phyloP scores from a whole-genome alignment of 805 yeast species.

The Lipomyces starkeyi region DNA sequence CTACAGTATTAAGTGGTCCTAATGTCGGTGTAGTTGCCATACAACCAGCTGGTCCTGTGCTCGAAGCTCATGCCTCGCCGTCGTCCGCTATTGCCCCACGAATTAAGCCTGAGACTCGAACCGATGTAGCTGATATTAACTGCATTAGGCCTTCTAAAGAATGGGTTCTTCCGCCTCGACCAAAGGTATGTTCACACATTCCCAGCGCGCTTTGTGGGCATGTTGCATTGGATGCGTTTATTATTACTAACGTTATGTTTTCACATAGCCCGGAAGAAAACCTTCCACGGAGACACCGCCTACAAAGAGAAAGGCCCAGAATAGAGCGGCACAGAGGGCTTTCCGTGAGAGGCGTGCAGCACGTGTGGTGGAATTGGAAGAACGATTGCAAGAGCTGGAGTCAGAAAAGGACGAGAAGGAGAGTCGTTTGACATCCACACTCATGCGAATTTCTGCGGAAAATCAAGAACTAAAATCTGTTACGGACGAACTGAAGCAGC shows the following conservation, averaged over 20 bases:
- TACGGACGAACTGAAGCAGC: slow-evolving; percentile 37
- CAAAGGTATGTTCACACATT: slow-evolving; percentile 50
- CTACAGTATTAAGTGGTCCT: background rate
- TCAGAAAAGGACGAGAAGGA: slow-evolving; percentile 61
- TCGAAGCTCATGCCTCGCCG: slow-evolving; percentile 13
- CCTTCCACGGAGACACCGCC: slow-evolving; percentile 81
- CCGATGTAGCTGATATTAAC: slow-evolving; percentile 10
- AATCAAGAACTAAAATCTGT: slow-evolving; percentile 45
- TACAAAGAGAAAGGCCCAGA: slow-evolving; percentile 85
- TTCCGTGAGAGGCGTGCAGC: slow-evolving; percentile 87
- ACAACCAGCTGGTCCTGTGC: slow-evolving; percentile 20
- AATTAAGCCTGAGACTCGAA: slow-evolving; percentile 24
- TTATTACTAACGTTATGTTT: background rate
- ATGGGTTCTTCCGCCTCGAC: slow-evolving; percentile 87
- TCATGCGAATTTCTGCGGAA: slow-evolving; percentile 44
- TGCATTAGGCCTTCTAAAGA: slow-evolving; percentile 64
- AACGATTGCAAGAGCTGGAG: slow-evolving; percentile 68
- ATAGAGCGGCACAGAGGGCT: slow-evolving; percentile 92
- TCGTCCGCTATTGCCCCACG: slow-evolving; percentile 35
- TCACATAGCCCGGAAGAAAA: slow-evolving; percentile 53
- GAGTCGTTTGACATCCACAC: slow-evolving; percentile 20
- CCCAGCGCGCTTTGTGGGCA: background rate
- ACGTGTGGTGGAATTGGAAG: slow-evolving; percentile 77
- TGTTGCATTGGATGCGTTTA: background rate
- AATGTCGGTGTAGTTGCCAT: slow-evolving; percentile 25